Conservation (phyloP, 495 filamentous ascomycete genomes). For the Bryoglossum gracile region DNA sequence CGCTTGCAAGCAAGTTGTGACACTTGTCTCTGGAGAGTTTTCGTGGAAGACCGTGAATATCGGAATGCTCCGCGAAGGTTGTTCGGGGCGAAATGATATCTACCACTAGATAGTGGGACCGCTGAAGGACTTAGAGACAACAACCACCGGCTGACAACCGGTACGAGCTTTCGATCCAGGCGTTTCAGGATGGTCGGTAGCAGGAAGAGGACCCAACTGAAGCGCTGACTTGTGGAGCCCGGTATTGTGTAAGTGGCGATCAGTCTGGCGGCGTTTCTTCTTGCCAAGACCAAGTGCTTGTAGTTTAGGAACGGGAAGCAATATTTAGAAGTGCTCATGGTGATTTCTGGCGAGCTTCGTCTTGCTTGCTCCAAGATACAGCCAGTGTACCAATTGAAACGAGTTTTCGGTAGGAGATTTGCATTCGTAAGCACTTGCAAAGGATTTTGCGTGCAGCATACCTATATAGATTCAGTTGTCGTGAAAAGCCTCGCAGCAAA, state of each 20-base stretch:
- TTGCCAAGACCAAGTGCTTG: background rate
- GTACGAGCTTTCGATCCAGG: background rate
- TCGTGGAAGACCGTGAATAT: background rate
- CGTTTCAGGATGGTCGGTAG: background rate
- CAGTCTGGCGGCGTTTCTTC: background rate
- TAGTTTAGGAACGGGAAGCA: background rate
- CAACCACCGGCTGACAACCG: background rate
- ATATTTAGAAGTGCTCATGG: background rate
- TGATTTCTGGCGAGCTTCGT: background rate
- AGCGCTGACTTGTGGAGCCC: background rate
- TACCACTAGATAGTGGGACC: background rate
- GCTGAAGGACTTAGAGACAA: background rate
- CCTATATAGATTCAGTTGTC: background rate
- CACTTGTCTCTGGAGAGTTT: background rate
- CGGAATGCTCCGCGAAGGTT: background rate
- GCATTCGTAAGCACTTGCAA: background rate
- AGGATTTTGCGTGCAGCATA: too few species aligned
- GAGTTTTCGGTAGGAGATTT: background rate
- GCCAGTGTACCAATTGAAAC: background rate
- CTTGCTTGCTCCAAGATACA: background rate
- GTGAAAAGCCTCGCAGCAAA: too few species aligned
- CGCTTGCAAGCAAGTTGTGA: background rate
- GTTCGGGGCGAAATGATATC: background rate
- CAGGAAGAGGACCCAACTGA: background rate
- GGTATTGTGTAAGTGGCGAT: background rate